Base-by-base conservation (phyloP, 768 basidiomycete species). In the Pleurotus ostreatus region DNA sequence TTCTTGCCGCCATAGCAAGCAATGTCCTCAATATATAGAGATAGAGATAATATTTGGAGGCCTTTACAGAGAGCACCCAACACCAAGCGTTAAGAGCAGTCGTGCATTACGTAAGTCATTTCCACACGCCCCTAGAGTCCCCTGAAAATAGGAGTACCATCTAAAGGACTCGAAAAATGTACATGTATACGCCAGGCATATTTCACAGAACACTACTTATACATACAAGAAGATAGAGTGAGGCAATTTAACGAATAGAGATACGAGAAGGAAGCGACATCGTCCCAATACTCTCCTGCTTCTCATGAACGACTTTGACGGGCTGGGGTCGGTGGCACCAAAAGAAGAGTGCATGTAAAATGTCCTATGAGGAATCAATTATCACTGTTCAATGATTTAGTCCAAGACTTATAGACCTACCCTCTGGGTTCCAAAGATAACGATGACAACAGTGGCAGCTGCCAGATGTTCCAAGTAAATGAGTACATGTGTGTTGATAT, bases 1-100 rank as follows among this genome's bases (percentile, higher is more conserved):
- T 47, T 23, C 92, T 74, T 65, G 90, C 90, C 61, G 92, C 92
- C 92, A 94, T 94, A 70, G 69, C 74, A 67, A 64, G 64, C 62
- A 65, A 59, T 60, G 30, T 34, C 2, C 30, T 9, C 30, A 34
- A 34, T 34, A 30, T 30, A 34, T 34, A 34, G 30, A 34, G 30
- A 34, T 34, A 34, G 30, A 34, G 30, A 34, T 34, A 34, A 34
- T 34, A 34, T 34, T 34, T 34, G 30, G 9, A 34, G 30, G 30
- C 30, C 23, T 34, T 34, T 9, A 52, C 65, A 67, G 8, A 74
- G 23, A 1, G 60, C 72, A 13, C 30, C 30, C 30, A 34, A 34
- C 30, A 34, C 30, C 9, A 30, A 34, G 9, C 30, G 30, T 11
- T 8, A 2, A 11, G 9, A 34, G 30, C 30, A 34, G 30, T 34